Evolutionary conservation across 202 grass and related monocot species (phyloP).

Genomic region (Carex arenaria): DNA sequence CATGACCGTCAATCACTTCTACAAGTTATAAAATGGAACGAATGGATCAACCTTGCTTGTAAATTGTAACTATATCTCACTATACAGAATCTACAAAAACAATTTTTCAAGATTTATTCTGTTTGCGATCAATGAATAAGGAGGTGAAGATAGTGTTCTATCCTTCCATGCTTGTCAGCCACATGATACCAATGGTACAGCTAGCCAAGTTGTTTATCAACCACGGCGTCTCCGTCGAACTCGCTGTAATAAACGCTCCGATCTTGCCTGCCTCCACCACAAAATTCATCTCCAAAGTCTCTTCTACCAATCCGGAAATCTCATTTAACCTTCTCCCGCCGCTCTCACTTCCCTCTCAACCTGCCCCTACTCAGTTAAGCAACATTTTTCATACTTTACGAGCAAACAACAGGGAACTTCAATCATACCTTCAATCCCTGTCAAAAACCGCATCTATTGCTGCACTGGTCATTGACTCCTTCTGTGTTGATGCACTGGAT

Average conservation of each 20-base stretch:
- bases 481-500: conserved; percentile 40
- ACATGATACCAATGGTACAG: conserved; percentile 65
- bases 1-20: too few species aligned
- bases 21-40: neutral
- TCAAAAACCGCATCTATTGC: conserved; percentile 4
- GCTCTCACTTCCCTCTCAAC: conserved; percentile 14
- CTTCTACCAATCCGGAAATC: conserved; percentile 30
- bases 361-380: conserved; percentile 4
- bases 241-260: conserved; percentile 31
- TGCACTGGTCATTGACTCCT: conserved; percentile 49
- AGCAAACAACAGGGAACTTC: conserved; percentile 12
- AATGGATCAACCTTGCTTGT: neutral
- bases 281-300: conserved; percentile 12
- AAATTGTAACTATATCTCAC: neutral
- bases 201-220: conserved; percentile 43
- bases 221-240: conserved; percentile 28
- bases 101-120: neutral
- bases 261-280: neutral
- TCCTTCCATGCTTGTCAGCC: conserved; percentile 38
- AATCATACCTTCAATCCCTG: conserved; percentile 32
- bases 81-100: neutral
- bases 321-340: conserved; percentile 38
- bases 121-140: neutral
- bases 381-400: conserved; percentile 30
- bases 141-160: conserved; percentile 40